Evolutionary conservation across 495 filamentous ascomycete species (phyloP).

Genomic region (Lindgomyces ingoldianus): DNA sequence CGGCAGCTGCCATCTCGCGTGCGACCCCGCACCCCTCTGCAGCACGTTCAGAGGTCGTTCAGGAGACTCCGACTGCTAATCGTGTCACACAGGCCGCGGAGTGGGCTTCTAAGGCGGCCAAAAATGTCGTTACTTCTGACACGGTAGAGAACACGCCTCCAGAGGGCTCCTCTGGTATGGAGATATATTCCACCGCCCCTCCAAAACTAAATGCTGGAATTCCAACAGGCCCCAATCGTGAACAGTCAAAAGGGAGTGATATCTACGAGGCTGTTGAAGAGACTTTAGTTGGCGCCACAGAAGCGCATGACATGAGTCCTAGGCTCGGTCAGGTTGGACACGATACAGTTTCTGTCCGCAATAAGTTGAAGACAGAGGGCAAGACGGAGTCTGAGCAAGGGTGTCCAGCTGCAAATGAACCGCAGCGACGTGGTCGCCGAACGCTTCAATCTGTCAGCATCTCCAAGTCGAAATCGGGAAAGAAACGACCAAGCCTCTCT

Average conservation of each 20-base stretch:
- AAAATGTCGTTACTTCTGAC: background rate
- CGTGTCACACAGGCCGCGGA: background rate
- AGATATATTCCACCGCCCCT: constrained; percentile 3
- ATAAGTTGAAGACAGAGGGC: background rate
- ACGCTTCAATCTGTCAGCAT: background rate
- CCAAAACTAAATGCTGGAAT: background rate
- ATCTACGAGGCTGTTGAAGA: background rate
- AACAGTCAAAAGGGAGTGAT: background rate
- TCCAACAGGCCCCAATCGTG: background rate
- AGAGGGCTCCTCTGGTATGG: background rate
- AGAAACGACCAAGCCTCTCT: constrained; percentile 1
- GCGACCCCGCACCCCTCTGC: constrained; percentile 19
- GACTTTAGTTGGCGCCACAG: too few relatives aligned
- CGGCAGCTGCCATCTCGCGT: background rate
- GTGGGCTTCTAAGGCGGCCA: background rate
- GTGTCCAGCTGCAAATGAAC: background rate
- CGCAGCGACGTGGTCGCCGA: background rate
- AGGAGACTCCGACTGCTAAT: constrained; percentile 29
- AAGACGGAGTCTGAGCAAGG: background rate
- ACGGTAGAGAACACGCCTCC: background rate
- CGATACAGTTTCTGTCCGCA: background rate
- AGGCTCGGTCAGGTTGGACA: too few relatives aligned
- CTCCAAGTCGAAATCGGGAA: background rate
- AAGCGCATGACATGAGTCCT: too few relatives aligned
- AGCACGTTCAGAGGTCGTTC: constrained; percentile 19